Conservation (phyloP, 2,329 filamentous ascomycete species). For the Metarhizium humberi region DNA sequence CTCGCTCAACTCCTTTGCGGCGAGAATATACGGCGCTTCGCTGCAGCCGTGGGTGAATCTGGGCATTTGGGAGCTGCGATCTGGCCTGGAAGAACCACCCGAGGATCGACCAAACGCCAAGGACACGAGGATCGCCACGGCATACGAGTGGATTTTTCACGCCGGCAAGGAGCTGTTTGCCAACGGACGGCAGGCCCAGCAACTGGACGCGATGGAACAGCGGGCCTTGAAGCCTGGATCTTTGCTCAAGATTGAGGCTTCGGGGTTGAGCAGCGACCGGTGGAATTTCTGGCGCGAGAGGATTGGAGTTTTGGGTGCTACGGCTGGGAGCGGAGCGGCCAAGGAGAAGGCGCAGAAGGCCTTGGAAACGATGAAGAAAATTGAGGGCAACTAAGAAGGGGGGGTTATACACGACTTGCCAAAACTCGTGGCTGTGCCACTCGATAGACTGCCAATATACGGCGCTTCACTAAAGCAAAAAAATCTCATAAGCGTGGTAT, state of each 20-base stretch:
- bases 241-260: slow-evolving; percentile 10
- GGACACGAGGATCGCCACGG: slow-evolving; percentile 13
- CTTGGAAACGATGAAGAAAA: slow-evolving; percentile 12
- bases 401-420: background rate
- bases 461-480: background rate
- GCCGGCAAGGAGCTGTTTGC: slow-evolving; percentile 17
- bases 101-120: slow-evolving; percentile 8
- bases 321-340: slow-evolving; percentile 10
- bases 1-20: slow-evolving; percentile 24
- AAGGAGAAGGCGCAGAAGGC: slow-evolving; percentile 13
- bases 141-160: slow-evolving; percentile 20
- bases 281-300: slow-evolving; percentile 23
- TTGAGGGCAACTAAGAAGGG: slow-evolving; percentile 8
- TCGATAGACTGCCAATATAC: background rate
- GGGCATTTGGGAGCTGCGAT: slow-evolving; percentile 21
- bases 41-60: slow-evolving; percentile 16
- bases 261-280: slow-evolving; percentile 16
- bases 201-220: slow-evolving; percentile 13
- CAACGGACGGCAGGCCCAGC: slow-evolving; percentile 6
- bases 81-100: slow-evolving; percentile 17
- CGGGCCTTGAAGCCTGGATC: slow-evolving; percentile 12
- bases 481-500: background rate
- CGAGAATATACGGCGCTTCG: slow-evolving; percentile 17
- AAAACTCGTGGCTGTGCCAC: background rate
- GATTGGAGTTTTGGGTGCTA: slow-evolving; percentile 12